Evolutionary conservation across 1,284 basidiomycete genomes (phyloP), one percentile per base, ranked within the genome.

Genomic region (Paramarasmius palmivorus): DNA sequence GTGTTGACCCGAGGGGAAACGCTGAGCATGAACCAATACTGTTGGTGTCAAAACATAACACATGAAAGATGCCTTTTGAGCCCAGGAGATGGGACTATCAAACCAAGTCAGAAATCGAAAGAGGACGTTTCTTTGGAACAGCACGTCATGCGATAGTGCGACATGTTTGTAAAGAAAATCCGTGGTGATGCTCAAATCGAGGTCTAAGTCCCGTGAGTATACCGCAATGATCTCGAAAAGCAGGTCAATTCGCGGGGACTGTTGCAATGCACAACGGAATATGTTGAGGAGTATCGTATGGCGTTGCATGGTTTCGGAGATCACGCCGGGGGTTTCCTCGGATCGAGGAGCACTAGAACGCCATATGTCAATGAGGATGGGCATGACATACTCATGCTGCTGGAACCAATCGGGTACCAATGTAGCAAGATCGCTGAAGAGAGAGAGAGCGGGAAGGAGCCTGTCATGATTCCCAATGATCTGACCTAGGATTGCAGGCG

Each of bases 81-180:
- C 73, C 81, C 87, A 90, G 7, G 87, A 76, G 3, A 80, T 72
- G 4, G 76, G 69, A 58, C 92, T 84, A 49, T 85, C 83, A 69
- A 96, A 94, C 78, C 94, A 89, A 41, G 83, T 81, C 56, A 97
- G 75, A 72, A 98, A 99, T 56, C 91, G 87, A 65, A 86, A 78
- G 46, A 99, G 76, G 52, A 98, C 77, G 58, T 92, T 91, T 39
- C 92, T 84, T 52, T 90, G 90, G 73, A 93, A 93, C 29, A 79
- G 68, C 9, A 79, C 61, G 59, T 86, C 78, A 15, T 79, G 73
- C 59, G 74, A 84, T 65, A 86, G 64, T 64, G 94, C 91, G 34
- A 97, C 88, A 60, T 93, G 90, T 29, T 83, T 76, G 67, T 96
- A 96, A 17, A 99, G 81, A 76, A 98, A 98, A 57, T 90, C 86